Evolutionary conservation across 2,329 filamentous ascomycete genomes (phyloP), one percentile per base, ranked within the genome.

Genomic region (Xylariaceae sp.): DNA sequence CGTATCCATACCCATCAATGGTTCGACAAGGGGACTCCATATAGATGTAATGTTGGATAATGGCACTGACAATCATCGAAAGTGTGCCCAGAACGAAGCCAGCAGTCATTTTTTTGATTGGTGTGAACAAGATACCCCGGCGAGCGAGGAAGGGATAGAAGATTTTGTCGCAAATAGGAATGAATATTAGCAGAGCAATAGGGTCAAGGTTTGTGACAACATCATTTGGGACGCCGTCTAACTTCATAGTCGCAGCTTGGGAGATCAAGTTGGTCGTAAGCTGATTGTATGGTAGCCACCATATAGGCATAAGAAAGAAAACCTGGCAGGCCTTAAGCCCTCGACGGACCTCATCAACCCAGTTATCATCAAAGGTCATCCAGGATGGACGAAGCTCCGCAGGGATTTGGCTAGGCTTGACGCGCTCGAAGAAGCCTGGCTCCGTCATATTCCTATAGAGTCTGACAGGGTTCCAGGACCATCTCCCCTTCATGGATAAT

Each of bases 271-370:
- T 86, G 61, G 71, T 76, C 39, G 76, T 78, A 64, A 86, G 79
- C 55, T 87, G 83, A 38, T 74, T 74, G 63, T 85, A 86, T 75
- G 64, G 48, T 78, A 76, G 19, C 68, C 75, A 79, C 64, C 77
- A 80, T 49, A 81, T 73, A 31, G 84, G 85, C 83, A 90, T 42
- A n/a, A 47, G 30, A n/a, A 42, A 19, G 12, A 49, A 46, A 47
- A 62, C 56, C 53, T 83, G 80, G 71, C 84, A 89, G 13, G 83
- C 85, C 74, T 85, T 60, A 4, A 74, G 60, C 2, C 68, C 57
- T 70, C 81, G 80, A 66, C 83, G 84, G 37, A 89, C 67, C 57
- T 89, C 85, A 3, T 86, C 82, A 37, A 89, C 68, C 51, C 88
- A 89, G 51, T 75, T 72, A 53, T 87, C 81, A 40, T 85, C 76